Conservation (phyloP, 768 basidiomycete species). For the Kwoniella dendrophila region DNA sequence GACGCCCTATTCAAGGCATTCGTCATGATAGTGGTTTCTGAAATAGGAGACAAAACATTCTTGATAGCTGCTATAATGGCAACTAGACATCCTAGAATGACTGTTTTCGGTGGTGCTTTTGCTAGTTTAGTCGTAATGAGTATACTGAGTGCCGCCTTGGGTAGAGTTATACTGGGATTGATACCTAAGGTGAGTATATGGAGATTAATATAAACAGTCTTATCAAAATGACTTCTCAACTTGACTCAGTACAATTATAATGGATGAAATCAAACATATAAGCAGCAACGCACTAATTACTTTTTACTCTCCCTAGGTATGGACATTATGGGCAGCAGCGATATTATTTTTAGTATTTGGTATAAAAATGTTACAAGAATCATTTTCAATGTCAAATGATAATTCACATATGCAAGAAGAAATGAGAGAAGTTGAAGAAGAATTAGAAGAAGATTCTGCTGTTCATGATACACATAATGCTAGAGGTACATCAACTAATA, state of each 20-base stretch:
- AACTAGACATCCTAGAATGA: conserved; percentile 77
- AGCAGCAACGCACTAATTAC: not conserved
- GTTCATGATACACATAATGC: conserved; percentile 52
- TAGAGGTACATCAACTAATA: conserved; percentile 40
- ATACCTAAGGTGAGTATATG: conserved; percentile 66
- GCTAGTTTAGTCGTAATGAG: conserved; percentile 89
- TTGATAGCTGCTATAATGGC: conserved; percentile 79
- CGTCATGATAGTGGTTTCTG: conserved; percentile 76
- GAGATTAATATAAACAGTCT: too few species aligned
- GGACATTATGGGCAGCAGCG: conserved; percentile 62
- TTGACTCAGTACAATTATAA: too few species aligned
- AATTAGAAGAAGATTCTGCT: conserved; percentile 78
- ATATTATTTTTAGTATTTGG: conserved; percentile 89
- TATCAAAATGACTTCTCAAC: too few species aligned
- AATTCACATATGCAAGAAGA: conserved; percentile 86
- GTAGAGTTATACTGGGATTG: conserved; percentile 81
- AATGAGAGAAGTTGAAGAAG: conserved; percentile 93
- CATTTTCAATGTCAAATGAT: conserved; percentile 72
- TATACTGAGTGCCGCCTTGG: conserved; percentile 87
- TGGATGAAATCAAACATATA: not conserved
- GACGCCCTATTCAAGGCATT: conserved; percentile 74
- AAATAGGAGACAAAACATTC: conserved; percentile 86
- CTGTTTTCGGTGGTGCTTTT: conserved; percentile 87
- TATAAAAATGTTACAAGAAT: conserved; percentile 83
- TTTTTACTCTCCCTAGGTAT: conserved; percentile 29